Evolutionary conservation across 2,329 filamentous ascomycete genomes (phyloP).

Genomic region (Xylaria digitata): DNA sequence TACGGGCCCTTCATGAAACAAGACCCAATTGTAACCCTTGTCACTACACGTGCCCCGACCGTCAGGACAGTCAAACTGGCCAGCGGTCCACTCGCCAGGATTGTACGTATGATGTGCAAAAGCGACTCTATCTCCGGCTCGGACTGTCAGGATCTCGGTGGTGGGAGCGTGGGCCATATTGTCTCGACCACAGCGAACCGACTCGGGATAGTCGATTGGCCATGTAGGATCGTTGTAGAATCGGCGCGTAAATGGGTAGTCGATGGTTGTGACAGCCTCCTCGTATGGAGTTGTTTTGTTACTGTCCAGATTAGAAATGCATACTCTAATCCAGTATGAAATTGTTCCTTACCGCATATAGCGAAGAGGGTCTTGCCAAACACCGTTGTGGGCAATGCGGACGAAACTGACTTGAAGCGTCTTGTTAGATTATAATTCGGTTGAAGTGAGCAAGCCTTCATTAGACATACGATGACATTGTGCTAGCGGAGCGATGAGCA

Average conservation of each 20-base stretch:
- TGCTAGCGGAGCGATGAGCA: neutral
- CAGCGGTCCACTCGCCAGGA: conserved; percentile 15
- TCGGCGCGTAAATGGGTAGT: neutral
- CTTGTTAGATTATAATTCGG: neutral
- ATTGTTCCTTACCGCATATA: conserved; percentile 1
- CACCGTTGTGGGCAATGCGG: conserved; percentile 2
- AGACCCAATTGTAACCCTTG: conserved; percentile 26
- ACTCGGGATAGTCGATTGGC: conserved; percentile 14
- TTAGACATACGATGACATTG: conserved; percentile 2
- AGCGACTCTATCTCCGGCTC: conserved; percentile 29
- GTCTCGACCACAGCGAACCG: conserved; percentile 34
- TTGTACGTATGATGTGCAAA: conserved; percentile 10
- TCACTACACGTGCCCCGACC: neutral
- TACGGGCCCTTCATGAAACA: conserved; percentile 37
- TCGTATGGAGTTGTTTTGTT: conserved; percentile 12
- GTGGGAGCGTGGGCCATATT: conserved; percentile 28
- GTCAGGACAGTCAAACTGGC: conserved; percentile 2
- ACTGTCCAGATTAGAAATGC: neutral
- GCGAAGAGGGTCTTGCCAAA: conserved; percentile 10
- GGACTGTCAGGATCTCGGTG: conserved; percentile 33
- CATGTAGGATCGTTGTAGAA: conserved; percentile 18
- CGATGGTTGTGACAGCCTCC: neutral
- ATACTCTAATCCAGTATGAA: neutral
- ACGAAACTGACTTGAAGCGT: neutral
- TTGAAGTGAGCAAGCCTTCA: too few relatives aligned